Evolutionary conservation across 305 asterid genomes (phyloP).

Genomic region (Andrographis paniculata): DNA sequence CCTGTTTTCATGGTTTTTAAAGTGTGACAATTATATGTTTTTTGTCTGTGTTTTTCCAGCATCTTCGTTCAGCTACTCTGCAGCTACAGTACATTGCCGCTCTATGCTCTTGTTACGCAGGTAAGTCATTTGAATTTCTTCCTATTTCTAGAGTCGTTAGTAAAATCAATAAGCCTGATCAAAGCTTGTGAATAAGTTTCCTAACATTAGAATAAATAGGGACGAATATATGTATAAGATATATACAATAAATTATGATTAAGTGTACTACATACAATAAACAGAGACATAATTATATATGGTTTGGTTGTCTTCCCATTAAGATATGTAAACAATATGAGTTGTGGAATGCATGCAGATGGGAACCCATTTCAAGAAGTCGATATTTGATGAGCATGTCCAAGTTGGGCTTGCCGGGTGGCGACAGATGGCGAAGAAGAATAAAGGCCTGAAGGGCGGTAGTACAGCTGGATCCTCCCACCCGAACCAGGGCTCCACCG

Average conservation of each 20-base stretch:
- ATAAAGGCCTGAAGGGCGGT: slow-evolving; percentile 40
- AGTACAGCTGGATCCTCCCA: too few species aligned
- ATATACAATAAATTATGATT: too few species aligned
- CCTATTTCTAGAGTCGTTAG: too few species aligned
- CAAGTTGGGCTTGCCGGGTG: slow-evolving; percentile 81
- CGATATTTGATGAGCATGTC: slow-evolving; percentile 77
- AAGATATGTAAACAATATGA: too few species aligned
- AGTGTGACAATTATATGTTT: slow-evolving; percentile 4
- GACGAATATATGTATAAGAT: too few species aligned
- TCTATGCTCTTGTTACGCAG: slow-evolving; percentile 92
- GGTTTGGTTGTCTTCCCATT: too few species aligned
- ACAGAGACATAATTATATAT: too few species aligned
- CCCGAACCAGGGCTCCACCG: too few species aligned
- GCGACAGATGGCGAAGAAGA: slow-evolving; percentile 69
- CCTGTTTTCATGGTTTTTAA: neutral
- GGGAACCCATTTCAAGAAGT: slow-evolving; percentile 91
- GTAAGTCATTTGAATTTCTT: slow-evolving; percentile 31
- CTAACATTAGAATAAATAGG: too few species aligned
- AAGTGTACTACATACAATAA: too few species aligned
- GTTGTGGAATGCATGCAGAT: slow-evolving; percentile 39
- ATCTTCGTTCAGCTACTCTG: slow-evolving; percentile 80
- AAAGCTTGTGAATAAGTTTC: too few species aligned
- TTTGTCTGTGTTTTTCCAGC: slow-evolving; percentile 28
- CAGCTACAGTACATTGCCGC: slow-evolving; percentile 91
- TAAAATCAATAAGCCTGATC: too few species aligned